Percentiles rank a stretch among this genome's conserved stretches.
These are phyloP conservation scores for Vigna hirtella DNA, from an alignment of 306 rosid genomes.

Conservation along the genomic window DNA sequence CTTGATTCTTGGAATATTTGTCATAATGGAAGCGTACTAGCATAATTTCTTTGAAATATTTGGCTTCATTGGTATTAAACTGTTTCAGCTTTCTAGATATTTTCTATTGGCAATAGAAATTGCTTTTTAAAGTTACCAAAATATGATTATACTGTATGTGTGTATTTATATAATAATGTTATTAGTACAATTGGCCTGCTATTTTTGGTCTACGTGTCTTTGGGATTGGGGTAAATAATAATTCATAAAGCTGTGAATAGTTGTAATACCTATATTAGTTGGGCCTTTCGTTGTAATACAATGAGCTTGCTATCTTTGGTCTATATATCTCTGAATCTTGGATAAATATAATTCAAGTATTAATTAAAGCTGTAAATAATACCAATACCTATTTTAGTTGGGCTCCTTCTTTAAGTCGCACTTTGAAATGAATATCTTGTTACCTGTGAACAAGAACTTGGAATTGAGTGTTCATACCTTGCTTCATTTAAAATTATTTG, in stretches of 20 bases:
- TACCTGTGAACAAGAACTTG: constrained; percentile 17
- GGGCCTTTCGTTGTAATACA: constrained; percentile 5
- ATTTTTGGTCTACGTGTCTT: background rate
- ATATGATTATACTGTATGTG: background rate
- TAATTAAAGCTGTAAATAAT: constrained; percentile 20
- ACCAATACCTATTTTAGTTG: constrained; percentile 6
- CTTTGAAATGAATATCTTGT: constrained; percentile 4
- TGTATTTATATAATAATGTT: background rate
- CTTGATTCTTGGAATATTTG: constrained; percentile 24
- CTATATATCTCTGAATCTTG: background rate
- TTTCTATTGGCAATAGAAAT: background rate
- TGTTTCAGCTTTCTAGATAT: constrained; percentile 18
- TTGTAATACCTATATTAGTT: constrained; percentile 4
- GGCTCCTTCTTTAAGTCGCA: constrained; percentile 1
- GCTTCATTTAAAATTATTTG: background rate
- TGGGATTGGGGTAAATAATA: constrained; percentile 2
- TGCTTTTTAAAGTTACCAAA: background rate
- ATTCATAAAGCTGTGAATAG: constrained; percentile 26
- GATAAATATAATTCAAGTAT: constrained; percentile 14
- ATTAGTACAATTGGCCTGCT: background rate
- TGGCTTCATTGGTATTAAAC: constrained; percentile 9
- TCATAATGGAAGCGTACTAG: constrained; percentile 5
- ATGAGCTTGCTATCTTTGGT: constrained; percentile 22
- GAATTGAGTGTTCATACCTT: background rate
- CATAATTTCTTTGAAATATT: constrained; percentile 23